A percentile compares a stretch with the other conserved stretches of the same genome.
phyloP scores from a whole-genome alignment of 129 eudicot species.

The Mikania micrantha region DNA sequence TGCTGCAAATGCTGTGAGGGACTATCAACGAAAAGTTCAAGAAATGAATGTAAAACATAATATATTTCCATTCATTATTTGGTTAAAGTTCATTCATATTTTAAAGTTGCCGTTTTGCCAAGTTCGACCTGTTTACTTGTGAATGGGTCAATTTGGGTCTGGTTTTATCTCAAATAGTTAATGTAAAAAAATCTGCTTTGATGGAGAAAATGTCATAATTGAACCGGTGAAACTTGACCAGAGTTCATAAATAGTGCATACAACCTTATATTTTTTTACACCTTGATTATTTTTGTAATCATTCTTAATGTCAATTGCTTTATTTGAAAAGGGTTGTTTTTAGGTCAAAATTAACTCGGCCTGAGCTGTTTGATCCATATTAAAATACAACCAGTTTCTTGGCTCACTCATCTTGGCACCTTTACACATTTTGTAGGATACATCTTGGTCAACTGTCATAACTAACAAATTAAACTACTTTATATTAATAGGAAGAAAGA shows the following conservation, averaged over 20 bases:
- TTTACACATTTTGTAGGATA: background rate
- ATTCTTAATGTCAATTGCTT: background rate
- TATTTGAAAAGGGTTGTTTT: background rate
- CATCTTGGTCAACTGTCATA: background rate
- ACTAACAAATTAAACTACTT: background rate
- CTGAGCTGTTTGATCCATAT: background rate
- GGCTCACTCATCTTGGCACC: background rate
- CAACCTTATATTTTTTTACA: background rate
- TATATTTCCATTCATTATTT: background rate
- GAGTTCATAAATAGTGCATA: background rate
- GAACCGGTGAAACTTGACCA: background rate
- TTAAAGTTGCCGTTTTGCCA: background rate
- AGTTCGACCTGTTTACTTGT: background rate
- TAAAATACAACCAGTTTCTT: background rate
- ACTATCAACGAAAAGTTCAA: conserved; percentile 94
- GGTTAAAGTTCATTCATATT: background rate
- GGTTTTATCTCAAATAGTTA: background rate
- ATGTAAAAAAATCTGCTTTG: background rate
- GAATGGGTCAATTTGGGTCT: background rate
- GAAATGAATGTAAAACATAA: conserved; percentile 69
- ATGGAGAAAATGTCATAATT: background rate
- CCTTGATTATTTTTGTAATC: background rate
- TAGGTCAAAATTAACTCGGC: background rate
- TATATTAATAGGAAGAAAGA: conserved; percentile 60
- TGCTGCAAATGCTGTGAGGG: conserved; percentile 94